phyloP scores from a whole-genome alignment of 2,329 filamentous ascomycete species.

The Juglanconis juglandina region DNA sequence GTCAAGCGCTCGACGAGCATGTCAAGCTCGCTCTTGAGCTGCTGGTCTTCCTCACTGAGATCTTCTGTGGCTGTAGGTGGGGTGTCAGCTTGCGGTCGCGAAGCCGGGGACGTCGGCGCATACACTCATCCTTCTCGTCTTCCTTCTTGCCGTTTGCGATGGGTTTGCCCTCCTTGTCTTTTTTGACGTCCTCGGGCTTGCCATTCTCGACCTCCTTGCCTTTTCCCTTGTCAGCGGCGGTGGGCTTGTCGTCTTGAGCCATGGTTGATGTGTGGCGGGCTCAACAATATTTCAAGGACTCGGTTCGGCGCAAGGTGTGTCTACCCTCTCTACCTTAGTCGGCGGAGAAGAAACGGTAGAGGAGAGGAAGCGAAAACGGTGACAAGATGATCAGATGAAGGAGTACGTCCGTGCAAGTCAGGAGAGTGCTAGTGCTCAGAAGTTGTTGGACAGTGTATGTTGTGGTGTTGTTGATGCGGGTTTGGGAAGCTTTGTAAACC shows the following conservation, averaged over 20 bases:
- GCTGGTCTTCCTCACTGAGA: conserved; percentile 95
- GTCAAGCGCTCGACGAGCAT: conserved; percentile 96
- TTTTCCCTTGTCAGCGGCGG: conserved; percentile 90
- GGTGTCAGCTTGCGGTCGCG: conserved; percentile 34
- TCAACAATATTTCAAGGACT: background rate
- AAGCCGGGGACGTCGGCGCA: conserved; percentile 24
- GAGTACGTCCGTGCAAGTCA: background rate
- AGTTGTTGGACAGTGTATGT: background rate
- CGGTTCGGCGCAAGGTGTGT: conserved; percentile 18
- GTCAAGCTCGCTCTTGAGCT: conserved; percentile 95
- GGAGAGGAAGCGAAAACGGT: conserved; percentile 1
- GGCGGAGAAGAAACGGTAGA: conserved; percentile 26
- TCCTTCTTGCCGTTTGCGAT: conserved; percentile 73
- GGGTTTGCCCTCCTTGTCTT: conserved; percentile 68
- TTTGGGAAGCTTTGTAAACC: conserved; percentile 19
- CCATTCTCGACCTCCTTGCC: conserved; percentile 74
- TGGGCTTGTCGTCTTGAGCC: conserved; percentile 89
- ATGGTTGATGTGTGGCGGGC: conserved; percentile 44
- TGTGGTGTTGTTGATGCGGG: conserved; percentile 18
- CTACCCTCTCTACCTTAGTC: conserved; percentile 6
- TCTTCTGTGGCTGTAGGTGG: conserved; percentile 62
- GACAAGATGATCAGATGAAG: background rate
- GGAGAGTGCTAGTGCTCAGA: background rate
- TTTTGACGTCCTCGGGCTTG: conserved; percentile 55
- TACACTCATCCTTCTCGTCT: conserved; percentile 58